Evolutionary conservation across 176 grass and related monocot species (phyloP).

Genomic region (Metroxylon sagu): DNA sequence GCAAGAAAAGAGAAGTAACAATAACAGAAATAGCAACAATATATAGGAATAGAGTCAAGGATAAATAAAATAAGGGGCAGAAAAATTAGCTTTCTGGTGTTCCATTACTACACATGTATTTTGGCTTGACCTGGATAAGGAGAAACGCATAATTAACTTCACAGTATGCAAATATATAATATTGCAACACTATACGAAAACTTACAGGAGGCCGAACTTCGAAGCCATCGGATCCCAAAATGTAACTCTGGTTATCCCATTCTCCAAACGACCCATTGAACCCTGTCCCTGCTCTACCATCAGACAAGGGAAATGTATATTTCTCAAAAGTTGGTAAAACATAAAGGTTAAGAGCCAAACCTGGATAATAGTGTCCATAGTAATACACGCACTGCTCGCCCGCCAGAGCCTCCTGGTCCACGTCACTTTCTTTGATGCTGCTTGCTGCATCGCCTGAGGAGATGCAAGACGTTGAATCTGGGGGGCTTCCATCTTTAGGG

Average conservation of each 20-base stretch:
- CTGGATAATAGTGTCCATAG: constrained; percentile 80
- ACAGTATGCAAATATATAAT: background rate
- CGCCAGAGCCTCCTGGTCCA: constrained; percentile 41
- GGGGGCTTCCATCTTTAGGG: constrained; percentile 55
- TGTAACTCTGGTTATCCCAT: constrained; percentile 56
- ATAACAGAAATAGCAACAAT: too few species aligned
- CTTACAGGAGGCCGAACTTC: constrained; percentile 60
- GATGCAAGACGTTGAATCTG: constrained; percentile 66
- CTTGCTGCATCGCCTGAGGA: constrained; percentile 59
- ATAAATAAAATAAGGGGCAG: too few species aligned
- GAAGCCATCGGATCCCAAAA: constrained; percentile 43
- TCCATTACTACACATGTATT: too few species aligned
- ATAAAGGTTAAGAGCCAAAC: constrained; percentile 19
- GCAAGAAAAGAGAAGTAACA: too few species aligned
- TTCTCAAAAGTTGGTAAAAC: too few species aligned
- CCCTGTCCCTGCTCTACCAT: constrained; percentile 5
- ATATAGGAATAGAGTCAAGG: too few species aligned
- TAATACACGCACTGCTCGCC: constrained; percentile 64
- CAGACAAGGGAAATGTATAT: too few species aligned
- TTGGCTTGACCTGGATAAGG: too few species aligned
- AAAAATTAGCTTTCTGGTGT: too few species aligned
- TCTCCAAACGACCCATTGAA: constrained; percentile 41
- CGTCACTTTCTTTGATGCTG: constrained; percentile 49
- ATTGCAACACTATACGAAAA: background rate
- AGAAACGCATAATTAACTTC: too few species aligned